Conservation (phyloP, 2,329 filamentous ascomycete genomes). For the Cercospora sojina region DNA sequence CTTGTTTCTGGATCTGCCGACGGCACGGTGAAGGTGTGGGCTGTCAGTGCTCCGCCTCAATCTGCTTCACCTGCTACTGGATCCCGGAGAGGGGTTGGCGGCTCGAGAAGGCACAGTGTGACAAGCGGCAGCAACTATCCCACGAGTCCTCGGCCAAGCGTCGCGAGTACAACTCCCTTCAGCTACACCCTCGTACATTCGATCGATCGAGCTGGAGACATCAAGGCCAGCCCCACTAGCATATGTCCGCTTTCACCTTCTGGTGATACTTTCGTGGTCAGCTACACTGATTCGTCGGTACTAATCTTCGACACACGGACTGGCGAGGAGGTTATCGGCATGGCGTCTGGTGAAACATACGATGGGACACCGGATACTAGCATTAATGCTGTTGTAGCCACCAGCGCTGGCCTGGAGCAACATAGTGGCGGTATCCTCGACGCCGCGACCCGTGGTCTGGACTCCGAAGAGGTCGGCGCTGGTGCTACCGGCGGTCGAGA, state of each 20-base stretch:
- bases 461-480: slow-evolving; percentile 71
- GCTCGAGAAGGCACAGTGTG: slow-evolving; percentile 85
- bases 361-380: slow-evolving; percentile 79
- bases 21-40: slow-evolving; percentile 89
- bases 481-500: slow-evolving; percentile 79
- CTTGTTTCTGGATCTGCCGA: slow-evolving; percentile 91
- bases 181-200: slow-evolving; percentile 84
- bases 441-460: slow-evolving; percentile 59
- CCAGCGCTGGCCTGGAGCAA: slow-evolving; percentile 69
- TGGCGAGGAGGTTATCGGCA: slow-evolving; percentile 85
- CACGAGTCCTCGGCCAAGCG: slow-evolving; percentile 82
- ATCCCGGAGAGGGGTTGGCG: slow-evolving; percentile 65
- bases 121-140: slow-evolving; percentile 92
- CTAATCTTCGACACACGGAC: slow-evolving; percentile 89
- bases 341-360: slow-evolving; percentile 93
- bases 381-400: slow-evolving; percentile 88
- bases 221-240: slow-evolving; percentile 73
- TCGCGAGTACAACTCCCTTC: slow-evolving; percentile 82
- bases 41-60: slow-evolving; percentile 86
- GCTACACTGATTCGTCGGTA: slow-evolving; percentile 85
- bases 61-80: slow-evolving; percentile 76
- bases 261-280: slow-evolving; percentile 88
- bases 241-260: slow-evolving; percentile 83
- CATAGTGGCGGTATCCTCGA: slow-evolving; percentile 57
- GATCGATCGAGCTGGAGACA: slow-evolving; percentile 62